Evolutionary conservation across 2,329 filamentous ascomycete genomes (phyloP).

Genomic region (Pseudofabraea citricarpa): DNA sequence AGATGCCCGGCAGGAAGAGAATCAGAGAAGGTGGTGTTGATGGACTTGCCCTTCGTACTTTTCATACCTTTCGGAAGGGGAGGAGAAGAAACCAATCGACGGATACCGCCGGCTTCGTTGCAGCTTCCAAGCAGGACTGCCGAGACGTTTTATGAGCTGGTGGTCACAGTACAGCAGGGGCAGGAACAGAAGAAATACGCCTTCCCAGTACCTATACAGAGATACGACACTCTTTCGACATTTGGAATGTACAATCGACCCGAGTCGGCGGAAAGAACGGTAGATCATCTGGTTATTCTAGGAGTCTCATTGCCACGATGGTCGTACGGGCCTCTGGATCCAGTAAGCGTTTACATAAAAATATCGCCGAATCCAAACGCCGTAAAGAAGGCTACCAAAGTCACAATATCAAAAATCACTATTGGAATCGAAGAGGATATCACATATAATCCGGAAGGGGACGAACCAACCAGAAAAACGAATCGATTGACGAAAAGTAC

Average conservation of each 20-base stretch:
- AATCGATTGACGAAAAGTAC: constrained; percentile 83
- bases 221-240: constrained; percentile 95
- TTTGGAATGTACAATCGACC: constrained; percentile 99
- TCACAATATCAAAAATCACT: constrained; percentile 91
- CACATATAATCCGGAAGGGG: constrained; percentile 96
- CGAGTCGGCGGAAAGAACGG: constrained; percentile 78
- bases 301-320: constrained; percentile 89
- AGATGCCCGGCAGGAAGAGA: constrained; percentile 80
- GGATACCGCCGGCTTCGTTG: constrained; percentile 87
- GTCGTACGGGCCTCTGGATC: constrained; percentile 94
- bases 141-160: constrained; percentile 94
- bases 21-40: constrained; percentile 82
- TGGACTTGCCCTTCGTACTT: constrained; percentile 96
- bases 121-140: constrained; percentile 89
- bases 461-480: constrained; percentile 85
- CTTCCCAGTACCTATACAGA: constrained; percentile 84
- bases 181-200: constrained; percentile 84
- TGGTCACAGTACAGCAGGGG: constrained; percentile 92
- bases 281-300: constrained; percentile 86
- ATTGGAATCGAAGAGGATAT: constrained; percentile 95
- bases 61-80: constrained; percentile 95
- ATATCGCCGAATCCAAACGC: constrained; percentile 88
- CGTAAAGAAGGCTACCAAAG: constrained; percentile 83
- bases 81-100: constrained; percentile 81
- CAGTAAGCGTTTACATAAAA: constrained; percentile 94